Base-by-base conservation (phyloP, 176 grass and related monocot species). In the Oryza officinalis region DNA sequence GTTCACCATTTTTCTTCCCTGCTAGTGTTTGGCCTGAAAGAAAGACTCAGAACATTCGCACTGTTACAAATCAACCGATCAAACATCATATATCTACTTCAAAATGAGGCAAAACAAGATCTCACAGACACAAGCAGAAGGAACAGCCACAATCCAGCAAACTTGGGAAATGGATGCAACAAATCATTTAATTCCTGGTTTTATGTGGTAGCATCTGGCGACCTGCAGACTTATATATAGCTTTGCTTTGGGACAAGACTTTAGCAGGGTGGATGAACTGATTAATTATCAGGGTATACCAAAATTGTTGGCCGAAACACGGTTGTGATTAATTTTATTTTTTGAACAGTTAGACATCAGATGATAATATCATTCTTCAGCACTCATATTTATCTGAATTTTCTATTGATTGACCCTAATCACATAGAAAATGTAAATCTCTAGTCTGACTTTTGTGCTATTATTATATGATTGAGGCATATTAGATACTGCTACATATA, bases 1-100 rank as follows among this genome's bases (percentile, higher is more conserved):
- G 83, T 79, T 80, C 33, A 86, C 83, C 83, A 86, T 86, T 61
- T 79, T 69, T 49, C n/a, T 60, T 80, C 50, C 13, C 22, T 9
- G 57, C 8, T 28, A 5, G 35, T 28, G 49, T 30, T 41, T 72
- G 33, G 7, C 33, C 80, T 72, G 41, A 9, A 13, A 43, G 6
- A 22, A 22, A 61, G 20, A 13, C 10, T 28, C 13, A 27, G 41
- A 5, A 13, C 31, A 69, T 22, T 38, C 35, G 5, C 31, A 20
- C 13, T 13, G 41, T 77, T 1, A 80, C 27, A 33, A 31, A 38
- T 69, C 11, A 38, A 9, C 4, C 0, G 28, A 69, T 80, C 28
- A 69, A 68, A 81, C 52, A 81, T 60, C 67, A 41, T 15, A n/a
- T 5, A 71, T 27, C 3, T 59, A 71, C 22, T 17, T 27, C 38